phyloP scores from a whole-genome alignment of 305 asterid genomes.

The Striga hermonthica region DNA sequence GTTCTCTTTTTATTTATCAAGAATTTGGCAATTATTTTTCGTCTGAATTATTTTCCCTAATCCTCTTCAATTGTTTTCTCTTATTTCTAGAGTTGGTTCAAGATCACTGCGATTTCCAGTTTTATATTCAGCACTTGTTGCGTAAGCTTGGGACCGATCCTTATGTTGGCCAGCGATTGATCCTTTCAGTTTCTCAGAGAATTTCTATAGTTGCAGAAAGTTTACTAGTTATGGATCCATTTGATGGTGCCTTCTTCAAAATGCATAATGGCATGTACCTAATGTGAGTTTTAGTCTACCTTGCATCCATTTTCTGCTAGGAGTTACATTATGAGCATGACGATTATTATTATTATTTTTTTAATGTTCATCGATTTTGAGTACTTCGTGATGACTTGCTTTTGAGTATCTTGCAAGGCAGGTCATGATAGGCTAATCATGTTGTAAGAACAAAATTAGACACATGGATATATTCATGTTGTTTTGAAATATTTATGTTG shows the following conservation, averaged over 20 bases:
- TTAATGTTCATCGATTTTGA: not conserved
- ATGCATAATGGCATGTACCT: slow-evolving; percentile 65
- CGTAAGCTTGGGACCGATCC: slow-evolving; percentile 85
- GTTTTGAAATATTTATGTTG: slow-evolving; percentile 28
- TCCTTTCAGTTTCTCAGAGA: slow-evolving; percentile 78
- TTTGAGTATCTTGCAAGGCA: slow-evolving; percentile 6
- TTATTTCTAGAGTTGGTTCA: slow-evolving; percentile 48
- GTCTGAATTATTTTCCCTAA: slow-evolving; percentile 25
- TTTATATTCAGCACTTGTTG: slow-evolving; percentile 74
- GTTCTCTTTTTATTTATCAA: slow-evolving; percentile 22
- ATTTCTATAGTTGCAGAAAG: slow-evolving; percentile 77
- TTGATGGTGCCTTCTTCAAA: slow-evolving; percentile 65
- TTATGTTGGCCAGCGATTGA: slow-evolving; percentile 70
- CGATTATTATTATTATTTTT: not conserved
- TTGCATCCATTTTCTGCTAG: slow-evolving; percentile 8
- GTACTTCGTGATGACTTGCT: slow-evolving; percentile 11
- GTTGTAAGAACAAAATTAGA: not conserved
- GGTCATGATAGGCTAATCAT: slow-evolving; percentile 11
- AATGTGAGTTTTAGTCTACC: slow-evolving; percentile 60
- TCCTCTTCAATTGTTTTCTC: slow-evolving; percentile 18
- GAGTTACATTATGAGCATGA: not conserved
- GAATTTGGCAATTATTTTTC: not conserved
- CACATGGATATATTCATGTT: slow-evolving; percentile 1
- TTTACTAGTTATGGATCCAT: slow-evolving; percentile 87
- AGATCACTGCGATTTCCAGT: slow-evolving; percentile 38